Conservation (phyloP, 805 yeast genomes). For the Kazachstania viticola region DNA sequence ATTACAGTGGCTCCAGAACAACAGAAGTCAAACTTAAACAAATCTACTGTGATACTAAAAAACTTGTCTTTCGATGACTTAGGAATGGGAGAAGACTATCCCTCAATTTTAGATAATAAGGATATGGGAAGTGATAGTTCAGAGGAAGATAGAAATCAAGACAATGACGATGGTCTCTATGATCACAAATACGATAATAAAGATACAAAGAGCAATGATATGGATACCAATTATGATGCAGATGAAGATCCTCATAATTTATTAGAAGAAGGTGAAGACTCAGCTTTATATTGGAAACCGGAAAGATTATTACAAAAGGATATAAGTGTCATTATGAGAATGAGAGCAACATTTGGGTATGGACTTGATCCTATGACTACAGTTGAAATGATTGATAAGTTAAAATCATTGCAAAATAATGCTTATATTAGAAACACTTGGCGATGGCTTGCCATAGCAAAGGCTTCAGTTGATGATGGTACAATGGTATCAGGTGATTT, state of each 20-base stretch:
- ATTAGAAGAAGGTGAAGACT: conserved; percentile 13
- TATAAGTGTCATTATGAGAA: conserved; percentile 58
- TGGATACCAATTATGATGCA: conserved; percentile 7
- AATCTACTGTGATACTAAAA: conserved; percentile 12
- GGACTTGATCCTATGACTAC: conserved; percentile 58
- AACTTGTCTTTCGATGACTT: conserved; percentile 24
- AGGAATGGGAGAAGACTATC: conserved; percentile 18
- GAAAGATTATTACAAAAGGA: conserved; percentile 52
- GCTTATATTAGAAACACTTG: conserved; percentile 67
- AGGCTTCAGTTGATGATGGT: conserved; percentile 49
- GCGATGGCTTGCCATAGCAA: conserved; percentile 80
- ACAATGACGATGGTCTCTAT: conserved; percentile 3
- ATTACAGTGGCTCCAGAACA: conserved; percentile 13
- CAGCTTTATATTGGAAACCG: conserved; percentile 24
- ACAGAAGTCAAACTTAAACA: conserved; percentile 11
- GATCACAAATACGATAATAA: neutral
- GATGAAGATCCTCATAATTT: conserved; percentile 7
- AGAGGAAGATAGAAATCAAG: conserved; percentile 13
- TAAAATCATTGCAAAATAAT: conserved; percentile 38
- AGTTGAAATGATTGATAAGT: conserved; percentile 42
- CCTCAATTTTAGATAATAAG: conserved; percentile 1
- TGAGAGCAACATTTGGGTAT: conserved; percentile 64
- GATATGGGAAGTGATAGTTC: neutral
- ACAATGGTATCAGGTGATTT: conserved; percentile 56
- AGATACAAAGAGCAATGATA: conserved; percentile 7